phyloP scores from a whole-genome alignment of 2,329 filamentous ascomycete genomes.

The Fusarium caatingaense region DNA sequence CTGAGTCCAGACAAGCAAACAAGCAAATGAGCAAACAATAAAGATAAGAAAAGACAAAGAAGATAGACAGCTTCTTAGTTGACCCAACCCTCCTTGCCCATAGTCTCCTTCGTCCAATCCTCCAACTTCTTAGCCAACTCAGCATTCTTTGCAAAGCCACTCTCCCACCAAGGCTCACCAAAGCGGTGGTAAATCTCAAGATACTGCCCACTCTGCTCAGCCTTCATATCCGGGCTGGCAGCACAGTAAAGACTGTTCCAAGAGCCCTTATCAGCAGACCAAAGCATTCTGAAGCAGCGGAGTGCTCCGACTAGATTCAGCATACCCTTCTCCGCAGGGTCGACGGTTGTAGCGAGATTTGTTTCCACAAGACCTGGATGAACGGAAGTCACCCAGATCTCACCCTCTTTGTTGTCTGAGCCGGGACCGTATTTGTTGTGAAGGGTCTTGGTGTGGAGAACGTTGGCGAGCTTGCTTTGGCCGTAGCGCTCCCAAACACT shows the following conservation, averaged over 20 bases:
- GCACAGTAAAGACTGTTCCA: conserved; percentile 39
- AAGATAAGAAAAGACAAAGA: background rate
- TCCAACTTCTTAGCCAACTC: conserved; percentile 26
- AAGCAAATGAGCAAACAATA: background rate
- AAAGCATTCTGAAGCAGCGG: background rate
- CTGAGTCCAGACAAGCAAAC: no score
- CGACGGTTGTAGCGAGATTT: background rate
- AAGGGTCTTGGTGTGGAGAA: conserved; percentile 26
- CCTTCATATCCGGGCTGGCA: conserved; percentile 22
- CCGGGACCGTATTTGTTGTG: conserved; percentile 30
- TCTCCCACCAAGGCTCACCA: conserved; percentile 33
- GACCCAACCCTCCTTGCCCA: conserved; percentile 24
- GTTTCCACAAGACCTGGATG: conserved; percentile 35
- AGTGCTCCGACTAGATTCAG: background rate
- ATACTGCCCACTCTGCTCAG: conserved; percentile 28
- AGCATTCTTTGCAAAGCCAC: conserved; percentile 19
- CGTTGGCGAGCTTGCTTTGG: conserved; percentile 35
- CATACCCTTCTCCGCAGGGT: background rate
- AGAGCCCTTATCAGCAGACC: conserved; percentile 22
- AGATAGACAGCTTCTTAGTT: background rate
- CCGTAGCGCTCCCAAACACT: conserved; percentile 22
- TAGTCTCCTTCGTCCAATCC: conserved; percentile 27
- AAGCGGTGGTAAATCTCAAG: conserved; percentile 19
- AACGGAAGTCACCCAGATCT: conserved; percentile 29
- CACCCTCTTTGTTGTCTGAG: conserved; percentile 9